Base-by-base conservation (phyloP, 805 yeast genomes). In the Myxozyma vanderwaltii region DNA sequence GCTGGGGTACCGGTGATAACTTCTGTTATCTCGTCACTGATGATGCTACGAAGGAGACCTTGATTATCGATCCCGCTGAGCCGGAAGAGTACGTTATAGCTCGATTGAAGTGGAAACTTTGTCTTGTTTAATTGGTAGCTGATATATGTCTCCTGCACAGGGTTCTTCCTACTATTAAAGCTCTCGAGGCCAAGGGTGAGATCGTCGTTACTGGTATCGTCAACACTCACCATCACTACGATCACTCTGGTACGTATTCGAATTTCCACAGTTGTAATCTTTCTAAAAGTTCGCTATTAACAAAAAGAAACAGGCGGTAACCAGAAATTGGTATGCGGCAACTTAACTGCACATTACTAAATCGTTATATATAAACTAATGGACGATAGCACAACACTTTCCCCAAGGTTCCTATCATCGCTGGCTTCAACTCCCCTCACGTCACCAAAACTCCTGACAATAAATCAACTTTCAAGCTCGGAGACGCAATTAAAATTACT, bases 151-250 rank as follows among this genome's bases (percentile, higher is more conserved):
- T 15, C 36, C n/a, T n/a, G n/a, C n/a, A n/a, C 27, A 62, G 62
- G 13, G 82, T 82, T 7, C 70, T 80, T 56, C 80, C 86, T 3
- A 76, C 72, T 13, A 69, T 82, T 29, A 65, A 74, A 36, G 69
- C 76, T 36, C 70, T 77, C 17, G 75, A 74, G 35, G 61, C 65
- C 13, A 44, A 51, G 3, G 71, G 69, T 7, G 71, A 75, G 40
- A 73, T 80, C 40, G 81, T 85, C 51, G 74, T 94, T 54, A 79
- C 78, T 45, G 89, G 92, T 1, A 87, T 94, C 58, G 95, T 89
- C 13, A 94, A 94, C 74, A 94, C 98, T 0, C 99, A 94, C 71
- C 99, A 94, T 71, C 99, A 94, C 73, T 83, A 84, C 70, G 99
- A 94, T 71, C 99, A 94, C 74, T 79, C 97, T 1, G 97, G 89